These are phyloP conservation scores for Aspergillus cejpii DNA, from an alignment of 2,329 filamentous ascomycete species.

Conservation along the genomic window DNA sequence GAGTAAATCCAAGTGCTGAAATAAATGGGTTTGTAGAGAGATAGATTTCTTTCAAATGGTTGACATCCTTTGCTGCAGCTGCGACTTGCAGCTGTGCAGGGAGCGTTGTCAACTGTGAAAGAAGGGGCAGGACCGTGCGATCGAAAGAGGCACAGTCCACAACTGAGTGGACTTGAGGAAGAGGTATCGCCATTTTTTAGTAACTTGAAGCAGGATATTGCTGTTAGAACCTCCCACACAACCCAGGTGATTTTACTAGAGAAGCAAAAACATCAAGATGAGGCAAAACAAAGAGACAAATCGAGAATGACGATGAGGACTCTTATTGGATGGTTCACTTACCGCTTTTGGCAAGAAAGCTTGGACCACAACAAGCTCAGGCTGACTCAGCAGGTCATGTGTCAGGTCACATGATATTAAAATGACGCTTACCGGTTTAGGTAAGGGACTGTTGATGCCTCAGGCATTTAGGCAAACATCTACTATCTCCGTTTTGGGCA, in stretches of 20 bases:
- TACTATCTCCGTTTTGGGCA: constrained; percentile 6
- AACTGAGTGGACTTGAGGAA: constrained; percentile 61
- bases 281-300: constrained; percentile 1
- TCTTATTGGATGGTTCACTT: not conserved
- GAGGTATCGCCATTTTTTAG: constrained; percentile 54
- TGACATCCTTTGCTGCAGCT: constrained; percentile 53
- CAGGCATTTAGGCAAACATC: not conserved
- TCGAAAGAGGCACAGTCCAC: constrained; percentile 70
- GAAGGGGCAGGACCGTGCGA: constrained; percentile 67
- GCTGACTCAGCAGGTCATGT: not conserved
- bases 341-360: constrained; percentile 4
- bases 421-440: constrained; percentile 1
- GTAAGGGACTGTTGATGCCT: constrained; percentile 2
- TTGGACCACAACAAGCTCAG: not conserved
- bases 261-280: constrained; percentile 2
- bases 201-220: not conserved
- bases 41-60: constrained; percentile 65
- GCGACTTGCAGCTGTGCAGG: constrained; percentile 58
- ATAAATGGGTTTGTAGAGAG: constrained; percentile 79
- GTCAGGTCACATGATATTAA: too few species aligned
- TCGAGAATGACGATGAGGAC: constrained; percentile 8
- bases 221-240: not conserved
- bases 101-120: constrained; percentile 63
- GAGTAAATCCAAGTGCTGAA: constrained; percentile 62
- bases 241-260: not conserved